Conservation (phyloP, 352 stramenopile genomes). For the Thalassiosira livingstoniorum region DNA sequence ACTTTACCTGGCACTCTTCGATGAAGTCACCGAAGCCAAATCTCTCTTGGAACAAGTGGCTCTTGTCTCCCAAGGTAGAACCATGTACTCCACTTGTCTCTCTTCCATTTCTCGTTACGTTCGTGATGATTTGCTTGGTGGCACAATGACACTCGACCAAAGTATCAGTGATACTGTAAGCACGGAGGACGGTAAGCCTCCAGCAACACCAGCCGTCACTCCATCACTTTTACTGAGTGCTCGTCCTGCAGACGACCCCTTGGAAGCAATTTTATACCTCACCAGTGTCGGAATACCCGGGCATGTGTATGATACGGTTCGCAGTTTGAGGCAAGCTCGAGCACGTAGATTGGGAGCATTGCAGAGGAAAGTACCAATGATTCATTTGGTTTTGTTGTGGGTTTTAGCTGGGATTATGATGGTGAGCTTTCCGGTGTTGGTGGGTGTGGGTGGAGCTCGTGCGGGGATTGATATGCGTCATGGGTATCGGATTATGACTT, state of each 20-base stretch:
- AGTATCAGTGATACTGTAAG: neutral
- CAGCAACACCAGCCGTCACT: constrained; percentile 28
- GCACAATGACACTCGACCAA: constrained; percentile 11
- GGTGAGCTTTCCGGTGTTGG: constrained; percentile 59
- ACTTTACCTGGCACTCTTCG: constrained; percentile 65
- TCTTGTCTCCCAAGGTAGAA: constrained; percentile 56
- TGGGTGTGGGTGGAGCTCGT: constrained; percentile 44
- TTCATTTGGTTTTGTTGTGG: constrained; percentile 67
- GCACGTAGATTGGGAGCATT: constrained; percentile 53
- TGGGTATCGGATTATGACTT: constrained; percentile 45
- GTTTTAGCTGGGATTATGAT: constrained; percentile 62
- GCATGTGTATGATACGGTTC: constrained; percentile 68
- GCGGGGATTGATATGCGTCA: constrained; percentile 10
- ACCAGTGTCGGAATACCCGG: constrained; percentile 67
- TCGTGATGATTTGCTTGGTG: constrained; percentile 45
- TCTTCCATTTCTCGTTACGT: constrained; percentile 50
- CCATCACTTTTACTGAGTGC: constrained; percentile 48
- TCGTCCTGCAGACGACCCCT: constrained; percentile 61
- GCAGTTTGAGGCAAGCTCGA: constrained; percentile 62
- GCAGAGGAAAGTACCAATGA: constrained; percentile 61
- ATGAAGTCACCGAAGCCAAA: constrained; percentile 72
- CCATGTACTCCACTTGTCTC: constrained; percentile 67
- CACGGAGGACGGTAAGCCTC: neutral
- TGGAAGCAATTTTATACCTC: constrained; percentile 71
- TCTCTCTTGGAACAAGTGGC: constrained; percentile 68